These are phyloP conservation scores for Byssochlamys sp. DNA, from an alignment of 2,329 filamentous ascomycete species.

Conservation along the genomic window DNA sequence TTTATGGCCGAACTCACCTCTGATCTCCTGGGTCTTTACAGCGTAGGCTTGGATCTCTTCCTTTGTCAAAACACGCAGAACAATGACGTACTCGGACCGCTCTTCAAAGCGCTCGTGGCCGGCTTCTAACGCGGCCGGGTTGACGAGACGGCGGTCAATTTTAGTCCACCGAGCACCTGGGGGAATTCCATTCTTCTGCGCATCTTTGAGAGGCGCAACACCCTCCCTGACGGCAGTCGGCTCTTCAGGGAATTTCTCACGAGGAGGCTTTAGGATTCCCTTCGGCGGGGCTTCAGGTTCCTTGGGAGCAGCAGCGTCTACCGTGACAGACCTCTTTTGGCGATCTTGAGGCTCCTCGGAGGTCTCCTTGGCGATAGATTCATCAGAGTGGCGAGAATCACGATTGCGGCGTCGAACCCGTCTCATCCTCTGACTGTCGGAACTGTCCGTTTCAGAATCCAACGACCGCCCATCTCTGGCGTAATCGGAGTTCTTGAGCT, in stretches of 20 bases:
- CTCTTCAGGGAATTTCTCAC: conserved; percentile 75
- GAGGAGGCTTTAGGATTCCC: conserved; percentile 77
- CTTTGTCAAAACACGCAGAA: conserved; percentile 73
- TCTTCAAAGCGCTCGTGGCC: conserved; percentile 89
- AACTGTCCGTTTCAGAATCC: conserved; percentile 13
- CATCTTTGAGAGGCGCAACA: conserved; percentile 86
- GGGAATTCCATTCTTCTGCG: conserved; percentile 62
- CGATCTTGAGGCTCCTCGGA: conserved; percentile 10
- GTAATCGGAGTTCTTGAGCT: conserved; percentile 18
- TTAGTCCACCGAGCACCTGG: conserved; percentile 83
- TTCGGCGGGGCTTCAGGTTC: conserved; percentile 61
- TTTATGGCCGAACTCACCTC: conserved; percentile 48
- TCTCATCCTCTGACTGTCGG: conserved; percentile 10
- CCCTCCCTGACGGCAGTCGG: conserved; percentile 74
- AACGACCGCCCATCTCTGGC: conserved; percentile 10
- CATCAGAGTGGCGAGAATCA: conserved; percentile 7
- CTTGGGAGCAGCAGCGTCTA: conserved; percentile 21
- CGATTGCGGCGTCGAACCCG: not conserved
- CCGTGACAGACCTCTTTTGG: conserved; percentile 18
- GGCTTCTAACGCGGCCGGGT: conserved; percentile 73
- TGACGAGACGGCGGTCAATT: conserved; percentile 78
- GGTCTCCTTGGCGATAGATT: conserved; percentile 11
- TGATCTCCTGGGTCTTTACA: conserved; percentile 66
- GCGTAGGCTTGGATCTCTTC: conserved; percentile 87
- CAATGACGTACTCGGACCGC: conserved; percentile 86